Evolutionary conservation across 768 basidiomycete genomes (phyloP).

Genomic region (Multifurca ochricompacta): DNA sequence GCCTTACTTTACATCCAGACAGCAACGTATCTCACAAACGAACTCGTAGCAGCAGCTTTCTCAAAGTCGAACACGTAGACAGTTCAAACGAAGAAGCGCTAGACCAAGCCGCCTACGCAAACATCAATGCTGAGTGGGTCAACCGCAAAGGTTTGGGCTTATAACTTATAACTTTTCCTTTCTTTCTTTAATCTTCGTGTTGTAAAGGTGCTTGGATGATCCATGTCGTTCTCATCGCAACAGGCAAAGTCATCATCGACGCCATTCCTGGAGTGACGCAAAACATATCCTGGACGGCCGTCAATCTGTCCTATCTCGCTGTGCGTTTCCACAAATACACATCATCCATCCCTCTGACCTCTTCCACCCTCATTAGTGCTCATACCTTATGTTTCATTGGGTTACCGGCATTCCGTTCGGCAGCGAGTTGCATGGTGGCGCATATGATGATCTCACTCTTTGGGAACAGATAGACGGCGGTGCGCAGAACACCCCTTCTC

Average conservation of each 20-base stretch:
- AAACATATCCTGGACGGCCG: slow-evolving; percentile 91
- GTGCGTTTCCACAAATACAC: too few species aligned
- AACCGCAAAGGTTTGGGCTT: slow-evolving; percentile 69
- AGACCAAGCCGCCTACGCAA: slow-evolving; percentile 73
- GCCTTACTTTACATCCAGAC: slow-evolving; percentile 5
- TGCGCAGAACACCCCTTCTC: slow-evolving; percentile 96
- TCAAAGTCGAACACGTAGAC: slow-evolving; percentile 80
- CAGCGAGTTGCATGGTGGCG: slow-evolving; percentile 78
- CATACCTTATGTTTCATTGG: slow-evolving; percentile 98
- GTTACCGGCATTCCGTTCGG: slow-evolving; percentile 96
- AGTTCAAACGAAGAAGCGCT: slow-evolving; percentile 65
- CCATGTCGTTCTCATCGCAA: slow-evolving; percentile 85
- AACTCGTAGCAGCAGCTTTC: slow-evolving; percentile 62
- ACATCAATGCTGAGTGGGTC: slow-evolving; percentile 90
- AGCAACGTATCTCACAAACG: slow-evolving; percentile 26
- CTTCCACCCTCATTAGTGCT: slow-evolving; percentile 25
- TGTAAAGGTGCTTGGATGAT: slow-evolving; percentile 99
- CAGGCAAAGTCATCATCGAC: slow-evolving; percentile 90
- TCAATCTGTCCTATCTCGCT: slow-evolving; percentile 83
- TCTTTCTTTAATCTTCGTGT: not conserved
- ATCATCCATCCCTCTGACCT: slow-evolving; percentile 1
- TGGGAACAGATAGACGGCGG: slow-evolving; percentile 99
- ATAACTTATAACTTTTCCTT: not conserved
- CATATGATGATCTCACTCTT: slow-evolving; percentile 93
- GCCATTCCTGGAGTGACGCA: slow-evolving; percentile 91